These are phyloP conservation scores for Hymenoscyphus linearis DNA, from an alignment of 2,329 filamentous ascomycete genomes.

Conservation along the genomic window DNA sequence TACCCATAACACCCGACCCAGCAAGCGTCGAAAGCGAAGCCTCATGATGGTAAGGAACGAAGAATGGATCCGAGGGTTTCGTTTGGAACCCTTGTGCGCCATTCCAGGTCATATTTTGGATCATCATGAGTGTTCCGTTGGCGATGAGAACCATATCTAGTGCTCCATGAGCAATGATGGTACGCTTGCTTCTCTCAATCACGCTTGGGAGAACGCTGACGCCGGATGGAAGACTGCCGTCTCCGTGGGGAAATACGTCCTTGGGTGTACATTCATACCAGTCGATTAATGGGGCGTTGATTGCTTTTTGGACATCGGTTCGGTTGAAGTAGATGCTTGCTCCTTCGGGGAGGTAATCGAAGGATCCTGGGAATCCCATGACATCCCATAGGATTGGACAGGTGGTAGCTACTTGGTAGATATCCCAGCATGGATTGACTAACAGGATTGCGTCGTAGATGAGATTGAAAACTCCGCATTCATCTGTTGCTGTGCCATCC, in stretches of 20 bases:
- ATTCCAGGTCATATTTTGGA: constrained; percentile 67
- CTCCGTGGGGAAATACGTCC: constrained; percentile 44
- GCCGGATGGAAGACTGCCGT: constrained; percentile 49
- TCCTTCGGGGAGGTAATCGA: constrained; percentile 58
- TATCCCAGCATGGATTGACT: constrained; percentile 73
- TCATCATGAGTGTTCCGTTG: constrained; percentile 53
- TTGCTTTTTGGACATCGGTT: constrained; percentile 54
- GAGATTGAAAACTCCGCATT: constrained; percentile 54
- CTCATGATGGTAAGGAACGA: constrained; percentile 55
- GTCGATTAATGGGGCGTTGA: constrained; percentile 63
- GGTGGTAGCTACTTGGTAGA: constrained; percentile 67
- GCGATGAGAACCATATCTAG: constrained; percentile 48
- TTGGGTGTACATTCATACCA: constrained; percentile 52
- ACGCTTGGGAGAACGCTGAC: constrained; percentile 60
- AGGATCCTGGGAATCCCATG: constrained; percentile 61
- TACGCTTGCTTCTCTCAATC: constrained; percentile 67
- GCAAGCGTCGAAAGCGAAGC: constrained; percentile 62
- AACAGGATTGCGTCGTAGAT: constrained; percentile 48
- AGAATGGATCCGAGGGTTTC: constrained; percentile 34
- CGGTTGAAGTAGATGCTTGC: constrained; percentile 58
- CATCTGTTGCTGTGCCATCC: constrained; percentile 33
- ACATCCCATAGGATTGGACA: constrained; percentile 68
- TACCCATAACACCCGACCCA: constrained; percentile 63
- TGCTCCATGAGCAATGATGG: constrained; percentile 67
- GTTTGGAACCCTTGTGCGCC: constrained; percentile 53